Conservation (phyloP, 2,329 filamentous ascomycete genomes). For the Phialocephala subalpina region DNA sequence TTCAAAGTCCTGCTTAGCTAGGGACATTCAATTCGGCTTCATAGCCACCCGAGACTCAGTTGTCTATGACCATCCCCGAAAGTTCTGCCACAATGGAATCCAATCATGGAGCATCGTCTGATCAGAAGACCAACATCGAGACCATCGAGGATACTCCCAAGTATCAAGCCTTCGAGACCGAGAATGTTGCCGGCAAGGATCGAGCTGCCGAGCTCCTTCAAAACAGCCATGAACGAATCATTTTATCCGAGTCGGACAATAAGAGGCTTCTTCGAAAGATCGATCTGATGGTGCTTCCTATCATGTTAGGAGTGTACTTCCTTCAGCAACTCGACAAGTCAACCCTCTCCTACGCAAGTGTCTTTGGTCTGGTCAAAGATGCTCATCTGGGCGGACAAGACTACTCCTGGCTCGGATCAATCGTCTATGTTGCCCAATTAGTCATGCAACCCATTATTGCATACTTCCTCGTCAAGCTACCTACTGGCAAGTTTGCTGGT, state of each 20-base stretch:
- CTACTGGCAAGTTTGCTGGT: constrained; percentile 61
- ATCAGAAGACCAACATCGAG: constrained; percentile 25
- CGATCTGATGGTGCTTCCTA: constrained; percentile 56
- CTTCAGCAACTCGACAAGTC: constrained; percentile 57
- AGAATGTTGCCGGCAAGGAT: constrained; percentile 25
- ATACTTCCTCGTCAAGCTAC: constrained; percentile 59
- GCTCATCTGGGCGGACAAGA: constrained; percentile 55
- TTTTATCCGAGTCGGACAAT: constrained; percentile 34
- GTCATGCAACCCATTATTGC: constrained; percentile 64
- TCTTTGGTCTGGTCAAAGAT: constrained; percentile 57
- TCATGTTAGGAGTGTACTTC: constrained; percentile 63
- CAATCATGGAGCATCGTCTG: constrained; percentile 8
- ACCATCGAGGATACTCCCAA: constrained; percentile 30
- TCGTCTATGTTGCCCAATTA: constrained; percentile 67
- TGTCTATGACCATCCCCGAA: background rate
- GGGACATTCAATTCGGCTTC: background rate
- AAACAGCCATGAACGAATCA: constrained; percentile 25
- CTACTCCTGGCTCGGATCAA: constrained; percentile 67
- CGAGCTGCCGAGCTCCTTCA: constrained; percentile 32
- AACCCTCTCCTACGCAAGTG: constrained; percentile 51
- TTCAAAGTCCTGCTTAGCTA: background rate
- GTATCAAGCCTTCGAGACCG: background rate
- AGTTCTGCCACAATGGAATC: constrained; percentile 18
- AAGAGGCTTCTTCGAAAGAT: constrained; percentile 46
- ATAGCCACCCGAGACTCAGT: background rate